Evolutionary conservation across 1,284 basidiomycete species (phyloP), one percentile per base, ranked within the genome.

Genomic region (Microbotryum saponariae): DNA sequence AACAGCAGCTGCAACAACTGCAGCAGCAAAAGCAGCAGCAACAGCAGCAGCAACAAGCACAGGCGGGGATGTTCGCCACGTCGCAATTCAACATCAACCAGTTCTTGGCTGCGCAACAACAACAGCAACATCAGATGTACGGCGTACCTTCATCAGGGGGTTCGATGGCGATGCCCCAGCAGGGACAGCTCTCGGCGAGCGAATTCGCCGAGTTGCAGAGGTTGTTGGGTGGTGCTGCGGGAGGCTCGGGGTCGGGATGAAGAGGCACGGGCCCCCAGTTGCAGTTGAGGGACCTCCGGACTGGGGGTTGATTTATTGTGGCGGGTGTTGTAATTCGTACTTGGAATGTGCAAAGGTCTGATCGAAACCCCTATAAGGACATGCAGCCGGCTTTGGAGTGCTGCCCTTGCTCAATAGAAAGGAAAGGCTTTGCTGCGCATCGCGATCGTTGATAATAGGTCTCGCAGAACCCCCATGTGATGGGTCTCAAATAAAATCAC

Each of bases 181-280:
- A 42, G 16, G 37, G 37, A 42, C 37, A 42, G 37, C 37, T 42
- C 37, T 42, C 37, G 25, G 25, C 25, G 20, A 59, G 64, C 57
- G 59, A 59, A 42, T 67, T 60, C 51, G 58, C 51, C 18, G 61
- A 67, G 56, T 49, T 67, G 50, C 55, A 67, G 60, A 59, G 59
- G 51, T 21, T 67, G 60, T 54, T 67, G 29, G 58, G 27, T 50
- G 53, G 48, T 53, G 51, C 31, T 53, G 25, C 27, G n/a, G 51
- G 25, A 33, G 20, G 23, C 10, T 25, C 33, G 51, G 16, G 25
- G 23, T 53, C 12, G 51, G 51, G 14, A 21, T 50, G 21, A 27
- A 50, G 20, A 50, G 12, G 14, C 14, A 14, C 48, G 23, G 48
- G 31, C 31, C 31, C 31, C 31, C 21, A 50, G 48, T 50, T n/a